Base-by-base conservation (phyloP, 2,329 filamentous ascomycete species). In the Fusarium nelsonii region DNA sequence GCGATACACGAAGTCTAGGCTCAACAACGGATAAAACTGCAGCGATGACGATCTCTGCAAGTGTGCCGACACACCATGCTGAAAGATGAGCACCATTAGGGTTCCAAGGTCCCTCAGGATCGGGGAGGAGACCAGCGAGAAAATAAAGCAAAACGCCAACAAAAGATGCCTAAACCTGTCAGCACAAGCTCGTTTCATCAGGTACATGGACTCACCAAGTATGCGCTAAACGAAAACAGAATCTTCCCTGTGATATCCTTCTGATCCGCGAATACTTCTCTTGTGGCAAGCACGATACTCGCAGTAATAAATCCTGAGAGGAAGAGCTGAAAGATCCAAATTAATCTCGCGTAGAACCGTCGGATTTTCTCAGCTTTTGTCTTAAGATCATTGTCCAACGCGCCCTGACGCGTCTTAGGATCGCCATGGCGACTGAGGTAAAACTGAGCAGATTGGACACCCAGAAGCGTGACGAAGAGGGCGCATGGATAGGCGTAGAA, bases 101-200 rank as follows among this genome's bases (percentile, higher is more conserved):
- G 6, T 78, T 76, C 81, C 81, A 83, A 8, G 81, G 81, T 1
- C 81, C 81, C 65, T 83, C 81, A 1, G 81, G 81, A 39, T 83
- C 79, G 4, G 81, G 81, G 8, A 83, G 74, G 50, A 83, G 69
- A 4, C 81, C 81, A 23, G 79, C 78, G 5, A 82, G 60, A 45
- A 80, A 82, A 63, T 81, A 83, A 5, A 83, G 76, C 6, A 82
- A 43, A 6, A 81, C 80, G 9, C 75, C 81, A 15, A 81, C 78
- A 49, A 81, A 75, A 4, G 81, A 80, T 8, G 81, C 79, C 80
- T 77, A 49, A 4, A 3, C 4, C 8, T 61, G 51, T 36, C 2
- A 71, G 62, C 12, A 7, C 11, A 14, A 33, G 9, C 18, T 20
- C 28, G 16, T 14, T 8, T n/a, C 8, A 10, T 9, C 4, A n/a